Evolutionary conservation across 202 grass and related monocot genomes (phyloP), one percentile per base, ranked within the genome.

Genomic region (Musa balbisiana): DNA sequence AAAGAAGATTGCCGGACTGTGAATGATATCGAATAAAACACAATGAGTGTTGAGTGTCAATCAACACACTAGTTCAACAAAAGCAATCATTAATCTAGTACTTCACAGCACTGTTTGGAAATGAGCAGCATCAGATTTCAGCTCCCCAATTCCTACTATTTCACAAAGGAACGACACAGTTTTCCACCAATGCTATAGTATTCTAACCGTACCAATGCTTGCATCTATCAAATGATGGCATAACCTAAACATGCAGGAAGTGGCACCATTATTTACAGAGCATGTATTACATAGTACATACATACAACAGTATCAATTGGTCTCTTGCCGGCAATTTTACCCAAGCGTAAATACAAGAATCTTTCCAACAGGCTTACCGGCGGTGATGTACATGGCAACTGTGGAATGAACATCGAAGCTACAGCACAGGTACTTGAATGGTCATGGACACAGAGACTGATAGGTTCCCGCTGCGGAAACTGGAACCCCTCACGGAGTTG

Each of bases 401-500:
- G 51, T 27, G 75, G 58, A 70, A 82, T 64, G 78, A 78, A 88
- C 62, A 81, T 43, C 49, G 51, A 58, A 74, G 9, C 83, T 91
- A 97, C 56, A 91, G 88, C 80, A 93, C 94, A 14, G 79, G 91
- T 49, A 98, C 94, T 65, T 87, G 92, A 86, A 96, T 96, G 21
- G 87, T 71, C 59, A 89, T 73, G 0, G 90, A 82, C 70, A 90
- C 65, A 21, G 71, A 82, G 55, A 86, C 89, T 0, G 90, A 81
- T 72, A 93, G 64, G 72, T 98, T 91, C 59, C 87, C 91, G 11
- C 80, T 93, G 55, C 84, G 81, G 27, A 93, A 87, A 81, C 71
- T 91, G 2, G 88, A 73, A 24, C 64, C 84, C n/a, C 71, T 86
- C 64, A 97, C 75, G 53, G 82, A 81, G 62, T 24, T 86, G 78